A percentile compares a stretch with the other conserved stretches of the same genome.
phyloP scores from a whole-genome alignment of 331 rosid species.

The Pyracantha coccinea region DNA sequence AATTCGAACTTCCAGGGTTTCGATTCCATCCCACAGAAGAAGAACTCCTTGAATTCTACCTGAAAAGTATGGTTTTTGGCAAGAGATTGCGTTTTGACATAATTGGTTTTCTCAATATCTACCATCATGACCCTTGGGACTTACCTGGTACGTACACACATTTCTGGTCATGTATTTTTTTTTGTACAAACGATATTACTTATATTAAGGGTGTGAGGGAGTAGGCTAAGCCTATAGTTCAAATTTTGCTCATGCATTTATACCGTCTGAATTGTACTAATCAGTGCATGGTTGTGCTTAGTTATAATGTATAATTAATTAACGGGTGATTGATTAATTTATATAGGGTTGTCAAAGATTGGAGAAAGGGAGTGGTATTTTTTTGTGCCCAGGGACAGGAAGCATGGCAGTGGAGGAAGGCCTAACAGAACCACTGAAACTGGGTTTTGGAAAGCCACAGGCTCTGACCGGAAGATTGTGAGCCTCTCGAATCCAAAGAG shows the following conservation, averaged over 20 bases:
- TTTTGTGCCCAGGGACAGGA: conserved; percentile 91
- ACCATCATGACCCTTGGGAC: conserved; percentile 79
- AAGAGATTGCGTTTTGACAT: conserved; percentile 53
- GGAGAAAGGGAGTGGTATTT: conserved; percentile 99
- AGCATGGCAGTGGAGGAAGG: conserved; percentile 82
- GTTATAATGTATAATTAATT: not conserved
- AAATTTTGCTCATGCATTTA: not conserved
- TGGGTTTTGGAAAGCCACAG: conserved; percentile 98
- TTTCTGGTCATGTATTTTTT: too few species aligned
- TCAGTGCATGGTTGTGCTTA: not conserved
- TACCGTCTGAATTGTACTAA: not conserved
- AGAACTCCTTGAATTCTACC: conserved; percentile 84
- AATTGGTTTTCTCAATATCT: conserved; percentile 76
- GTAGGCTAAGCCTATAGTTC: too few species aligned
- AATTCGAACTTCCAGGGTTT: conserved; percentile 75
- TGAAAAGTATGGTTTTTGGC: conserved; percentile 58
- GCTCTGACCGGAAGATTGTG: conserved; percentile 75
- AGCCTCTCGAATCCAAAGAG: conserved; percentile 65
- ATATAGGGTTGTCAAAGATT: conserved; percentile 59
- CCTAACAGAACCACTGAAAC: conserved; percentile 89
- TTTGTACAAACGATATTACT: too few species aligned
- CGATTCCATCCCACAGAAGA: conserved; percentile 95
- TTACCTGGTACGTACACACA: conserved; percentile 56
- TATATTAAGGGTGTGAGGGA: too few species aligned
- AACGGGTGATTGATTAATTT: not conserved